A percentile compares a stretch with the other conserved stretches of the same genome.
Evolutionary conservation across 176 grass and related monocot genomes (phyloP).

Genomic region (Calamus simplicifolius): DNA sequence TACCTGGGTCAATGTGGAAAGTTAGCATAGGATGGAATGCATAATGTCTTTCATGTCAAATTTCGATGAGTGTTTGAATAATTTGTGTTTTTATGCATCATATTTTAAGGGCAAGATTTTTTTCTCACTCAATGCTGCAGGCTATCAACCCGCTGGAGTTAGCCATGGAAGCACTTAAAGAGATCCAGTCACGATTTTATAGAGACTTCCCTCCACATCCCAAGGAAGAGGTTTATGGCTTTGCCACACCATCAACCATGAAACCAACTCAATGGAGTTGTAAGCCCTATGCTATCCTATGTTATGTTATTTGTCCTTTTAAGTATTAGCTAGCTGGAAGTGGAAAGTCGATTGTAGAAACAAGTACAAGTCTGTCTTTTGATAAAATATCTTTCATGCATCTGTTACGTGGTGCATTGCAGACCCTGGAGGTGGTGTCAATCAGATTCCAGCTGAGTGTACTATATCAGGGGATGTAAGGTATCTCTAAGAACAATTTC

Average conservation of each 20-base stretch:
- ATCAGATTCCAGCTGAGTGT: constrained; percentile 97
- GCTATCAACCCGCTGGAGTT: constrained; percentile 88
- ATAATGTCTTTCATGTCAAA: too few species aligned
- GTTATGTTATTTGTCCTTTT: too few species aligned
- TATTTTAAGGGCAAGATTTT: too few species aligned
- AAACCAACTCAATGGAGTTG: constrained; percentile 98
- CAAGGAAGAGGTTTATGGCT: constrained; percentile 71
- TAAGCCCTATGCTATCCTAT: constrained; percentile 23
- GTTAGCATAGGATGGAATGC: too few species aligned
- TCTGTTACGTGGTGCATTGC: constrained; percentile 23
- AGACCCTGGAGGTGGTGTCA: constrained; percentile 91
- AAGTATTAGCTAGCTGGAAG: too few species aligned
- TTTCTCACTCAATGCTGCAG: constrained; percentile 17
- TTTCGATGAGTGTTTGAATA: too few species aligned
- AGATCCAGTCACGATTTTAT: constrained; percentile 83
- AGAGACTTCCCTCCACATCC: constrained; percentile 63
- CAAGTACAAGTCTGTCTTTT: background rate
- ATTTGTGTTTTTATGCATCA: too few species aligned
- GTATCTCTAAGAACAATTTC: constrained; percentile 10
- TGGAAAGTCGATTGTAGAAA: too few species aligned
- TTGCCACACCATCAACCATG: constrained; percentile 94
- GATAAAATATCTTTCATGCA: background rate
- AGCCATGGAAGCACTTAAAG: constrained; percentile 86
- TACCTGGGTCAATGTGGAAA: too few species aligned
- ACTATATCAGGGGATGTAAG: constrained; percentile 95